Evolutionary conservation across 208 protist species (phyloP).

Genomic region (Leishmania mexicana): DNA sequence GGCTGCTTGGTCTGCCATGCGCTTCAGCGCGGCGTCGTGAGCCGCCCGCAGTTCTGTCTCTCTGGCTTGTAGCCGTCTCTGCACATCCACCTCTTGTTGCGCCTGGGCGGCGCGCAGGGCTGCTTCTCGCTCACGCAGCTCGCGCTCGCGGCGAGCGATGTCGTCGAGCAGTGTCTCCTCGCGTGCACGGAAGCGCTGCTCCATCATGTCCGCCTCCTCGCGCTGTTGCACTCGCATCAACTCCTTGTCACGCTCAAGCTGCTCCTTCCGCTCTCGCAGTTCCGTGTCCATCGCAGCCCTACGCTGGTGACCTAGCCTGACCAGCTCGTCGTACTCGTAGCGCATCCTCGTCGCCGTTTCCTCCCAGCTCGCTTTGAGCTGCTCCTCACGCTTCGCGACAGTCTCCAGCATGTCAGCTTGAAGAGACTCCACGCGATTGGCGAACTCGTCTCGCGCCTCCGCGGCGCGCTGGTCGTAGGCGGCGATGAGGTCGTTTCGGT

Average conservation of each 20-base stretch:
- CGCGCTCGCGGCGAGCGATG: constrained; percentile 56
- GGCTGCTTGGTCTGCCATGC: constrained; percentile 37
- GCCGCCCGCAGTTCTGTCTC: constrained; percentile 55
- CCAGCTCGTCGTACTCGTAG: constrained; percentile 41
- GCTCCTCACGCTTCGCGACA: constrained; percentile 45
- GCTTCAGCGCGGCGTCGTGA: constrained; percentile 54
- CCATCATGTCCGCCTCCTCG: constrained; percentile 28
- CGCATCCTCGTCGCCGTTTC: constrained; percentile 33
- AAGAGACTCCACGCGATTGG: constrained; percentile 23
- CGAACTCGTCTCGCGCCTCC: constrained; percentile 35
- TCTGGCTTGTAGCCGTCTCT: constrained; percentile 34
- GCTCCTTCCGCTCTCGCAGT: constrained; percentile 27
- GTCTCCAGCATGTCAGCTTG: constrained; percentile 37
- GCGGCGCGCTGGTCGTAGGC: constrained; percentile 53
- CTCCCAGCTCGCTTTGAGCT: constrained; percentile 42
- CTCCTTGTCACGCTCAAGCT: constrained; percentile 56
- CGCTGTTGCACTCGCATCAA: constrained; percentile 29
- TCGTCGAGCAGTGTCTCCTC: constrained; percentile 52
- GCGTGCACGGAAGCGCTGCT: constrained; percentile 41
- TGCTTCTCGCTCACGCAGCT: constrained; percentile 52
- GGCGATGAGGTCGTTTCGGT: constrained; percentile 25
- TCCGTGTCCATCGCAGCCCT: constrained; percentile 44
- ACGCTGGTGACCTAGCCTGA: constrained; percentile 30
- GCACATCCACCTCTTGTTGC: constrained; percentile 43
- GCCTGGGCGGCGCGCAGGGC: constrained; percentile 36